phyloP scores from a whole-genome alignment of 1,284 basidiomycete genomes.

The Boletellus dicymbophilus region DNA sequence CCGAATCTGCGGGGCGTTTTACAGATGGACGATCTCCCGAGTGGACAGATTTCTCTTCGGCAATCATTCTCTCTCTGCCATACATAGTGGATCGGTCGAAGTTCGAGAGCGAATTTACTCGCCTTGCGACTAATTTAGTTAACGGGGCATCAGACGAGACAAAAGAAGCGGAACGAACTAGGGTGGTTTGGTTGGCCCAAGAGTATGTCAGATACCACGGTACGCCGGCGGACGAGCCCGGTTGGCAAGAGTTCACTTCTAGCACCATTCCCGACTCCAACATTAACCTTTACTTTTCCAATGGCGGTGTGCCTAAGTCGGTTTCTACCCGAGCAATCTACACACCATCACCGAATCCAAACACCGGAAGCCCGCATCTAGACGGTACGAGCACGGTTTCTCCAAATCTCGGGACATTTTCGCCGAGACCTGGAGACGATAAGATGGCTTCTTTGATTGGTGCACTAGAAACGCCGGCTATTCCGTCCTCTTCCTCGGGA shows the following conservation, averaged over 20 bases:
- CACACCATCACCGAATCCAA: slow-evolving; percentile 46
- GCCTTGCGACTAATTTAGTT: slow-evolving; percentile 65
- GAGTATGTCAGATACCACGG: slow-evolving; percentile 65
- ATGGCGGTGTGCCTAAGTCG: slow-evolving; percentile 43
- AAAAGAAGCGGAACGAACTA: slow-evolving; percentile 41
- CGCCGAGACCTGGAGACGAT: slow-evolving; percentile 55
- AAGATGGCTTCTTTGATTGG: slow-evolving; percentile 49
- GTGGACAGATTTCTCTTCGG: slow-evolving; percentile 65
- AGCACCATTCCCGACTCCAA: slow-evolving; percentile 46
- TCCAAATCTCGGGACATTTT: slow-evolving; percentile 57
- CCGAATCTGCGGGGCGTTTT: slow-evolving; percentile 3
- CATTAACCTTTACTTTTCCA: slow-evolving; percentile 16
- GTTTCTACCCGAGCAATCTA: slow-evolving; percentile 54
- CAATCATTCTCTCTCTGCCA: slow-evolving; percentile 61
- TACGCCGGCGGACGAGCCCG: slow-evolving; percentile 46
- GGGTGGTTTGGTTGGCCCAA: slow-evolving; percentile 64
- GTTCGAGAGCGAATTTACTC: slow-evolving; percentile 70
- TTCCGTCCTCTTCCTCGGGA: slow-evolving; percentile 12
- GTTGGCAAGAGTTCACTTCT: slow-evolving; percentile 60
- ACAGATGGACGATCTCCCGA: slow-evolving; percentile 28
- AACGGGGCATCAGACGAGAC: slow-evolving; percentile 50
- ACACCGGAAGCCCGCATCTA: slow-evolving; percentile 34
- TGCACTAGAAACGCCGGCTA: slow-evolving; percentile 36
- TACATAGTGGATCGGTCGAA: slow-evolving; percentile 49
- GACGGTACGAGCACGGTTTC: slow-evolving; percentile 24